Evolutionary conservation across 208 protist genomes (phyloP), one percentile per base, ranked within the genome.

Genomic region (Tritrichomonas musculus): DNA sequence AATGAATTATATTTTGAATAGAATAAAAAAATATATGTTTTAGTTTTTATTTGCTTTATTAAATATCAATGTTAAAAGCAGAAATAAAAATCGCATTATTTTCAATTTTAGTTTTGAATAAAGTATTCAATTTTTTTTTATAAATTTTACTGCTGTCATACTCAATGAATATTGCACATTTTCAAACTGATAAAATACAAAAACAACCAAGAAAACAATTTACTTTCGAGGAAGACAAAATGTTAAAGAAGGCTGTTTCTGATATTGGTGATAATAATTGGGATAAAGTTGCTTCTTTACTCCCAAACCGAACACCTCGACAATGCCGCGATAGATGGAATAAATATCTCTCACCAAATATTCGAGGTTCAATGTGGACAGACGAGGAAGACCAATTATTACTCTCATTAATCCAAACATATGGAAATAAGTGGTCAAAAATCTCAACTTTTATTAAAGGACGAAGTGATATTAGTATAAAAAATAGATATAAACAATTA

Each of bases 351-450:
- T 88, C 47, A 8, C 77, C 77, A 57, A 53, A 57, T 39, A 47
- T 88, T 2, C 53, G n/a, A 8, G n/a, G 39, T 30, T 44, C 39
- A 1, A 3, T 13, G 9, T 88, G 39, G 41, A 60, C 77, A 33
- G 8, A 22, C 22, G 77, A 88, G 33, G 77, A 88, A 27, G 77
- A 88, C 36, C 27, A 49, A 20, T 20, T 55, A 39, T 17, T 88
- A 1, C 14, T 47, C 9, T 50, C 33, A 25, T 39, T 82, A 25
- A 39, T 88, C 17, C 14, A 44, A 53, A 44, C 53, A 39, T 88
- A 60, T 88, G 77, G 77, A 57, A 53, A 25, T 36, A 88, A 88
- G 36, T 88, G 77, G 77, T 53, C 77, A n/a, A 88, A 57, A 39
- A 88, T 88, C 47, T 33, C 73, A 11, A 27, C 33, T 14, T 50